Conservation (phyloP, 768 basidiomycete genomes). For the Auriscalpium vulgare region DNA sequence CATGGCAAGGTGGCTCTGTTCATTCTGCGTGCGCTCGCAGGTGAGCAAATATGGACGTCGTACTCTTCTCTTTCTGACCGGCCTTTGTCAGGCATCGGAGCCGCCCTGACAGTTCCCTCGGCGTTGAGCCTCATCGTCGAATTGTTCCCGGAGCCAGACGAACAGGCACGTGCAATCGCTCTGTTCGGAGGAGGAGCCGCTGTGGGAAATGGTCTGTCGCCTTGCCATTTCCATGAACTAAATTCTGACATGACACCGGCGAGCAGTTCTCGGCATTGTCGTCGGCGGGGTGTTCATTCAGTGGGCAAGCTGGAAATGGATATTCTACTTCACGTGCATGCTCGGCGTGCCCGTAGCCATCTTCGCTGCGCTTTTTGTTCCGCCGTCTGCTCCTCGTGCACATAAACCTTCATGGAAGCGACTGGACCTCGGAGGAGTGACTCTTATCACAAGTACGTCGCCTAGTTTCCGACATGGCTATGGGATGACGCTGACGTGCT, state of each 20-base stretch:
- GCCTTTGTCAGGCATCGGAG: slow-evolving; percentile 15
- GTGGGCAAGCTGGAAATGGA: slow-evolving; percentile 33
- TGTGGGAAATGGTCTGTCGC: neutral
- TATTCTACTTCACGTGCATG: slow-evolving; percentile 38
- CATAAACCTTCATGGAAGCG: slow-evolving; percentile 16
- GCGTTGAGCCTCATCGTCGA: slow-evolving; percentile 35
- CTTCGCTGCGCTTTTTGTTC: slow-evolving; percentile 19
- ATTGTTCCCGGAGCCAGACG: slow-evolving; percentile 34
- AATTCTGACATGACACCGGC: neutral
- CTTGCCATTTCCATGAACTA: neutral
- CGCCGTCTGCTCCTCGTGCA: slow-evolving; percentile 22
- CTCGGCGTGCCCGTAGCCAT: slow-evolving; percentile 23
- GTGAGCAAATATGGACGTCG: neutral
- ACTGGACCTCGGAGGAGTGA: slow-evolving; percentile 27
- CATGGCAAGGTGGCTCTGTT: neutral
- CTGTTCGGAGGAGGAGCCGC: neutral
- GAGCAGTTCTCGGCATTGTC: slow-evolving; percentile 17
- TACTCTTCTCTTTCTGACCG: neutral
- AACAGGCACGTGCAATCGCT: slow-evolving; percentile 36
- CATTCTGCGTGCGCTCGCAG: neutral
- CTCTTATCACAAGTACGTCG: slow-evolving; percentile 23
- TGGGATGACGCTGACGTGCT: no score
- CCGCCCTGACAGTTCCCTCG: slow-evolving; percentile 35
- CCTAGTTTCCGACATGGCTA: no score
- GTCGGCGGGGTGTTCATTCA: slow-evolving; percentile 31